These are phyloP conservation scores for Lathyrus oleraceus DNA, from an alignment of 306 rosid genomes.

Conservation along the genomic window DNA sequence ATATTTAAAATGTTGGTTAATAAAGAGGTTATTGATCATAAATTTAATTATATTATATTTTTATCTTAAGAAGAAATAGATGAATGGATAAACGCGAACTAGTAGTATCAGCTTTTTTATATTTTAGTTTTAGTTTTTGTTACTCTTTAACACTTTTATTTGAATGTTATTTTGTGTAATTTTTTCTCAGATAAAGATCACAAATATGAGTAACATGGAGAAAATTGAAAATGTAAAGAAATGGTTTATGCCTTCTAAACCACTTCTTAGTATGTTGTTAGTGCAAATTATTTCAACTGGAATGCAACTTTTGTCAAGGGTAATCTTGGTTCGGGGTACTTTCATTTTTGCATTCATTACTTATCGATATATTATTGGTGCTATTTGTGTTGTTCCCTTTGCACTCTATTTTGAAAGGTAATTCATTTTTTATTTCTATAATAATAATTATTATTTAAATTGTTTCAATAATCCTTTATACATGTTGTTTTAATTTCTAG, in stretches of 20 bases:
- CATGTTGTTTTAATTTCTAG: no score
- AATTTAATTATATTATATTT: no score
- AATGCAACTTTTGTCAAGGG: constrained; percentile 53
- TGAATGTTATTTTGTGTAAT: no score
- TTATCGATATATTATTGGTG: constrained; percentile 58
- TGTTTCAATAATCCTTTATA: not conserved
- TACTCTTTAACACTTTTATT: no score
- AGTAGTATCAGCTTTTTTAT: no score
- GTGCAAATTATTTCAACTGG: constrained; percentile 56
- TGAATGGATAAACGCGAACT: no score
- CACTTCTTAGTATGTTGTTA: constrained; percentile 47
- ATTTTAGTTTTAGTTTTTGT: no score
- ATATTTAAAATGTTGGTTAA: no score
- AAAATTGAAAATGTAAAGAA: not conserved
- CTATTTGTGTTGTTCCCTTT: constrained; percentile 63
- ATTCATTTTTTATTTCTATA: not conserved
- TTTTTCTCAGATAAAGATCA: not conserved
- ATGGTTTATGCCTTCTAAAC: constrained; percentile 39
- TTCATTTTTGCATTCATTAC: constrained; percentile 60
- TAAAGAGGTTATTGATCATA: no score
- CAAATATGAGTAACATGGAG: not conserved
- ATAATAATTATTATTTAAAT: no score
- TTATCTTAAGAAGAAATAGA: no score
- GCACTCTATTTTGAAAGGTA: constrained; percentile 65
- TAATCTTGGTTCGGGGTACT: constrained; percentile 46